Base-by-base conservation (phyloP, 192 early-diverging fungal species). In the Pecoramyces ruminantium region DNA sequence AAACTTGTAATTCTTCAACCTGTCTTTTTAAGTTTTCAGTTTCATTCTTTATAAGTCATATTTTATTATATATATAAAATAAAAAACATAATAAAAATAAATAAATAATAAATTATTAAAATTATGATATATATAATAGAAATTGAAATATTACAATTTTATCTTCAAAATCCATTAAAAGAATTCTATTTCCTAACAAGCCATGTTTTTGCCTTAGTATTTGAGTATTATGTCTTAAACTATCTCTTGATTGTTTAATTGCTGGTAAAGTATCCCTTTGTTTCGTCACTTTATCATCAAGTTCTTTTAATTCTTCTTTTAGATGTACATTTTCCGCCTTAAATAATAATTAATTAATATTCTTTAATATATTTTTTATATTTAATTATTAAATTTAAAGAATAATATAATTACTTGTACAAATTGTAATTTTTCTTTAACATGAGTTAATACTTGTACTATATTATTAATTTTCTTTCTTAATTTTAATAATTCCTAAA, bases 371-470 rank as follows among this genome's bases (percentile, higher is more conserved):
- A n/a, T n/a, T n/a, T n/a, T n/a, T 42, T 28, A 78, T 77, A n/a
- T 12, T 81, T 77, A 79, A 38, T 28, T 40, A 38, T 29, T 25
- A 79, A 30, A 28, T 29, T 9, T 6, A 6, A 30, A 9, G 4
- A 29, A 9, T 58, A 25, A 34, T 81, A 81, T 17, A 29, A 80
- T 15, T 83, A 86, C 85, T 79, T 89, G 88, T 0, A 89, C 88
- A 83, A 89, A 89, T 58, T 89, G 88, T 27, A 90, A 83, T 83
- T 91, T 91, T 78, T 91, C 90, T 78, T 91, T 91, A 28, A 91
- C 89, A 82, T 91, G 90, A 9, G 89, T 89, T 39, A 91, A 81
- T 29, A 91, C 89, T 79, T 90, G 89, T 21, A 90, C 90, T 77
- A 91, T 86, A 77, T 89, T 90, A 29, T 88, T 90, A 78, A 91